Evolutionary conservation across 1,284 basidiomycete species (phyloP).

Genomic region (Leccinum ponderosum): DNA sequence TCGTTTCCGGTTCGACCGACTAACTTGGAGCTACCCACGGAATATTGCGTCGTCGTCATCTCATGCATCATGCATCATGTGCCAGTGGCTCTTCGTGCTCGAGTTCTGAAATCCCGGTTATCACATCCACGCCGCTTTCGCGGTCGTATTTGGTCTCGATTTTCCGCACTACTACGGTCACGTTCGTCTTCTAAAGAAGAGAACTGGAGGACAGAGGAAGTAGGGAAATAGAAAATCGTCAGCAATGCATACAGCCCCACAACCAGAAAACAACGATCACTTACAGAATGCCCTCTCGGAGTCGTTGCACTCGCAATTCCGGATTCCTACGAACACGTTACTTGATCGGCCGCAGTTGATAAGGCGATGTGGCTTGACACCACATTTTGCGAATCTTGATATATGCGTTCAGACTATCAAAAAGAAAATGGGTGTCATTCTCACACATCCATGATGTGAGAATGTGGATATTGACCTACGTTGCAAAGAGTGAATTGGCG

Average conservation of each 20-base stretch:
- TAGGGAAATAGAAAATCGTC: not conserved
- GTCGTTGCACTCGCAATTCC: not conserved
- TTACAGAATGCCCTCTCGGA: constrained; percentile 2
- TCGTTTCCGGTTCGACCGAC: not conserved
- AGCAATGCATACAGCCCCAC: not conserved
- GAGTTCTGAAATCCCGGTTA: not conserved
- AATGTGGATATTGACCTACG: constrained; percentile 9
- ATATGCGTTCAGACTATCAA: constrained; percentile 22
- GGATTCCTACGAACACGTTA: not conserved
- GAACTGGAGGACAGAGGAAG: not conserved
- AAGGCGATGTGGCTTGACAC: not conserved
- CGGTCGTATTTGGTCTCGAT: constrained; percentile 16
- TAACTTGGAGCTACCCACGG: not conserved
- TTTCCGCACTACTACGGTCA: constrained; percentile 12
- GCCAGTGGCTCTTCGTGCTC: not conserved
- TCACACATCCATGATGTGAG: not conserved
- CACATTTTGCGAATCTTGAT: constrained; percentile 4
- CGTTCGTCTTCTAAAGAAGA: constrained; percentile 10
- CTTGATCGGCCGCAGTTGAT: constrained; percentile 2
- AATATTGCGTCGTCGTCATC: not conserved
- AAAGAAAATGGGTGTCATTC: not conserved
- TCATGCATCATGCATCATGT: not conserved
- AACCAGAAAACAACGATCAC: not conserved
- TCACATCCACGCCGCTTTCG: not conserved
- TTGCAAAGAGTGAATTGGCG: constrained; percentile 30